phyloP scores from a whole-genome alignment of 805 yeast genomes.

The Teunomyces lycoperdinae region DNA sequence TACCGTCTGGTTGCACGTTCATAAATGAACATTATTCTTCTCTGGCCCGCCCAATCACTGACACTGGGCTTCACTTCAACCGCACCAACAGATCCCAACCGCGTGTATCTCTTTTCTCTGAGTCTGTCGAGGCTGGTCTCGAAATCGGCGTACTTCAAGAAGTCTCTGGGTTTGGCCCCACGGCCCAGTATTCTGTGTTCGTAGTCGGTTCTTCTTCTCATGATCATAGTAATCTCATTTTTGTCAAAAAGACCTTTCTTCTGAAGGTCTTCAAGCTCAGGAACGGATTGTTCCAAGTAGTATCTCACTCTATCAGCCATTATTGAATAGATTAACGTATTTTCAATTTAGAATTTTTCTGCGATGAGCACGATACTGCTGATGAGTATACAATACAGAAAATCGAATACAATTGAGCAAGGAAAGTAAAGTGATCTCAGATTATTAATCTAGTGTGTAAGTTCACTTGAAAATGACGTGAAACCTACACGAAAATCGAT shows the following conservation, averaged over 20 bases:
- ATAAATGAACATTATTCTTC: conserved; percentile 77
- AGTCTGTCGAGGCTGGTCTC: conserved; percentile 78
- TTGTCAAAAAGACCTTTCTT: conserved; percentile 78
- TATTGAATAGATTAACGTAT: not conserved
- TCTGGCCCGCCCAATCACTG: conserved; percentile 83
- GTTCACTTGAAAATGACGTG: too few species aligned
- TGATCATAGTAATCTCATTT: conserved; percentile 76
- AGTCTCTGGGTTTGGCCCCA: conserved; percentile 77
- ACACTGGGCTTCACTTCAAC: conserved; percentile 62
- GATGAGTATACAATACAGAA: not conserved
- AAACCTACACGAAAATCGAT: too few species aligned
- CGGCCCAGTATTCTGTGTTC: conserved; percentile 87
- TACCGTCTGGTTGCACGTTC: conserved; percentile 79
- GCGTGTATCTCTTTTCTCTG: conserved; percentile 63
- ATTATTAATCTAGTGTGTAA: too few species aligned
- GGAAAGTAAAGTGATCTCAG: not conserved
- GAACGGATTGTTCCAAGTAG: conserved; percentile 68
- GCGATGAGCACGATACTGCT: conserved; percentile 1
- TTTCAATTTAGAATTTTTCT: conserved; percentile 2
- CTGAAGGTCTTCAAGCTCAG: conserved; percentile 86
- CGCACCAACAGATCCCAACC: conserved; percentile 56
- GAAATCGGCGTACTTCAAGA: conserved; percentile 71
- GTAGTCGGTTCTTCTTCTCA: conserved; percentile 92
- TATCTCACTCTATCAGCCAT: conserved; percentile 50
- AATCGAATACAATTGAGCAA: not conserved